A percentile compares a stretch with the other conserved stretches of the same genome.
These are phyloP conservation scores for Picea engelmannii DNA, from an alignment of 83 land plant genomes.

Conservation along the genomic window DNA sequence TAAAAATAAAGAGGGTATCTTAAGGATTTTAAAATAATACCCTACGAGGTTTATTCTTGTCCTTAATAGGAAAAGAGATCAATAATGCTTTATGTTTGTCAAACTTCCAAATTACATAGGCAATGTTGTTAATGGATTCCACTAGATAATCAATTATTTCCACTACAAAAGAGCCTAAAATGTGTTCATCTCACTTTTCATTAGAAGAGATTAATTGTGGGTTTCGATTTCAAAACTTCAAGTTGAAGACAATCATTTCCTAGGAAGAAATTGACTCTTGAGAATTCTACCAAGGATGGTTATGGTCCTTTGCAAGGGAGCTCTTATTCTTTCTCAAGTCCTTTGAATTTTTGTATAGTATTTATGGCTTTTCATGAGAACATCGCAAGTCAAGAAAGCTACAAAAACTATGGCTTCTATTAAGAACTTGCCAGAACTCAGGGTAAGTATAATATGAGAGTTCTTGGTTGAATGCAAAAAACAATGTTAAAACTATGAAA, in stretches of 20 bases:
- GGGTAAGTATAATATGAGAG: no score
- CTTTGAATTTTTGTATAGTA: no score
- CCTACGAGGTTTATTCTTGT: no score
- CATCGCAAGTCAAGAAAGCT: neutral
- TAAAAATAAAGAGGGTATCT: no score
- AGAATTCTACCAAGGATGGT: neutral
- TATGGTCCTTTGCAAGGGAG: neutral
- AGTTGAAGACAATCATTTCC: neutral
- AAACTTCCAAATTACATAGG: no score
- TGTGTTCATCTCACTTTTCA: neutral
- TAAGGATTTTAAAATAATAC: no score
- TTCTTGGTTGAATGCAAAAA: no score
- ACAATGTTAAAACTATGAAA: no score
- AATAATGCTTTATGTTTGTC: neutral
- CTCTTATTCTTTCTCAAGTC: neutral
- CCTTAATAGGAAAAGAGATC: no score
- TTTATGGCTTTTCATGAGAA: neutral
- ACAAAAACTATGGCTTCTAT: neutral
- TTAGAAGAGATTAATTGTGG: neutral
- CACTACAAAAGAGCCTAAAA: neutral
- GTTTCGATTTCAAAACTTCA: no score
- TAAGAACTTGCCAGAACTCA: no score
- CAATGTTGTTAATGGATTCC: no score
- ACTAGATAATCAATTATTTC: neutral
- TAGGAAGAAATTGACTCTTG: neutral